Conservation (phyloP, 805 yeast genomes). For the Ogataea paradorogensis region DNA sequence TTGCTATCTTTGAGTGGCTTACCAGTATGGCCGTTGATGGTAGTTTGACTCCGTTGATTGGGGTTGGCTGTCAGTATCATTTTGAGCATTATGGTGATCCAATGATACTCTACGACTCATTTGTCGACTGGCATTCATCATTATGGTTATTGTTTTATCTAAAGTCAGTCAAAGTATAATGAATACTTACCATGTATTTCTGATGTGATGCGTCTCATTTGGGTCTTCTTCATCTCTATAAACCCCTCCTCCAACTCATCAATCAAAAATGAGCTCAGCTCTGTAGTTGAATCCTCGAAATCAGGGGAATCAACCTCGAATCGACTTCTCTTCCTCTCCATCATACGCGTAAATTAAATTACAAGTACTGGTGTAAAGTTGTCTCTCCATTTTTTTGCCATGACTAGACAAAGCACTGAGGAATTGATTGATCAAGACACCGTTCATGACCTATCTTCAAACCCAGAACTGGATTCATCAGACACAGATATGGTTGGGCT, state of each 20-base stretch:
- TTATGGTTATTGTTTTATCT: conserved; percentile 26
- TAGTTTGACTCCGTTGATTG: not conserved
- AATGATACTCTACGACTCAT: conserved; percentile 9
- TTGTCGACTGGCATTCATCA: conserved; percentile 31
- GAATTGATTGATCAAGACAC: conserved; percentile 3
- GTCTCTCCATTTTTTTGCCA: conserved; percentile 4
- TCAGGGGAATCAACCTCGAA: not conserved
- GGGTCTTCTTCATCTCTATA: conserved; percentile 7
- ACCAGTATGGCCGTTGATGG: not conserved
- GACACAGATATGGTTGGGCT: conserved; percentile 15
- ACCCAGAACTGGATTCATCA: not conserved
- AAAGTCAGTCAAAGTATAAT: conserved; percentile 1
- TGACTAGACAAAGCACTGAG: conserved; percentile 8
- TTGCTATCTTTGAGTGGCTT: not conserved
- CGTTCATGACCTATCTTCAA: conserved; percentile 1
- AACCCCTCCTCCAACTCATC: not conserved
- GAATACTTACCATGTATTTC: conserved; percentile 24
- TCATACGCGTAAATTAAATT: conserved; percentile 7
- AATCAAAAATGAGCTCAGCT: not conserved
- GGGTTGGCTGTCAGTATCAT: no score
- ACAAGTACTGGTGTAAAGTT: conserved; percentile 8
- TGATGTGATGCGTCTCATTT: conserved; percentile 16
- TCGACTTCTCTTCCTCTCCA: conserved; percentile 3
- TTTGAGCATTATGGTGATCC: not conserved
- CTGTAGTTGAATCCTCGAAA: not conserved